phyloP scores from a whole-genome alignment of 1,139 yeast species.

The Geotrichum bryndzae region DNA sequence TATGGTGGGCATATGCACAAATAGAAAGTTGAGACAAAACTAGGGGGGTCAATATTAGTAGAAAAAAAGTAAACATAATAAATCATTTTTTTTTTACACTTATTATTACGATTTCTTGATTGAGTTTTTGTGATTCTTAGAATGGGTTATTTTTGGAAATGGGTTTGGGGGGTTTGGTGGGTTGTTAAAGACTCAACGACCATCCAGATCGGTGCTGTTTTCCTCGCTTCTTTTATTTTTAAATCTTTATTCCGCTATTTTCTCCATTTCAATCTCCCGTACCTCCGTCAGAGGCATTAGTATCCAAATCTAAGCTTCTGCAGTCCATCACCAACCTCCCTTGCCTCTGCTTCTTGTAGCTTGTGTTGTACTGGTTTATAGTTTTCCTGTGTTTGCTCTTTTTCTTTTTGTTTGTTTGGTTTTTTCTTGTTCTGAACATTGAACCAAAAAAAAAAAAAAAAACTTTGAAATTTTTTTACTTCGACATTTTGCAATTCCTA shows the following conservation, averaged over 20 bases:
- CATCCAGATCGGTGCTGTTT: neutral
- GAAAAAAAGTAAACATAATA: neutral
- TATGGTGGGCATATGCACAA: neutral
- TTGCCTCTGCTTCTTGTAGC: too few relatives aligned
- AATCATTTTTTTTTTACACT: neutral
- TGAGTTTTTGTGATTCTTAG: neutral
- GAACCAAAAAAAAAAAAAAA: neutral
- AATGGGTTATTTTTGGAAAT: neutral
- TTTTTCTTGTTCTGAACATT: neutral
- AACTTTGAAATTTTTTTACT: neutral
- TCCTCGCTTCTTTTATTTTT: neutral
- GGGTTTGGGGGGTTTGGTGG: neutral
- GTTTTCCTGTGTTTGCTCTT: neutral
- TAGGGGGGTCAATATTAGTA: neutral
- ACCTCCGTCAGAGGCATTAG: too few relatives aligned
- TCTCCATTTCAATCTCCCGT: too few relatives aligned
- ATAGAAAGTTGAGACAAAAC: neutral
- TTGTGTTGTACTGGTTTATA: too few relatives aligned
- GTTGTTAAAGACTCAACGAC: neutral
- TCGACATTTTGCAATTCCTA: neutral
- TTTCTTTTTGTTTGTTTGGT: neutral
- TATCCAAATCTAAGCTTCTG: too few relatives aligned
- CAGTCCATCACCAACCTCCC: too few relatives aligned
- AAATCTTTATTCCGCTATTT: too few relatives aligned
- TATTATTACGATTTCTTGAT: neutral